phyloP scores from a whole-genome alignment of 164 flowering plant genomes.

The Pachysandra terminalis region DNA sequence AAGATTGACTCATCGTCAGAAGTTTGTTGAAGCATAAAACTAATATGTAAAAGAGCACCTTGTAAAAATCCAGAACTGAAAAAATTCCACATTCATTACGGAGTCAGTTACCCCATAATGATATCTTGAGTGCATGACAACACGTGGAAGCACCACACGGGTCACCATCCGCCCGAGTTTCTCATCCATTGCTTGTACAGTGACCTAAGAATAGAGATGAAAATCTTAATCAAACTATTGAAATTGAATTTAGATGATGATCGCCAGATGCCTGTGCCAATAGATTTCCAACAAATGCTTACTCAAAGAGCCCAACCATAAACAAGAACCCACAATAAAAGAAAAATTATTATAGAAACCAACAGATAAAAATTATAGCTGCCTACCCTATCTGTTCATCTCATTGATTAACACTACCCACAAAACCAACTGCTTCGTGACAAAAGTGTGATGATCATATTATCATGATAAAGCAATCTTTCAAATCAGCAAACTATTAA shows the following conservation, averaged over 20 bases:
- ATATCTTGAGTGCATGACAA: slow-evolving; percentile 87
- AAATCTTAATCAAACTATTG: too few species aligned
- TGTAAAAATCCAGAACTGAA: background rate
- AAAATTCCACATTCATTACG: background rate
- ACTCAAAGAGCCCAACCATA: background rate
- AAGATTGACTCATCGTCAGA: slow-evolving; percentile 6
- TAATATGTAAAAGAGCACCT: background rate
- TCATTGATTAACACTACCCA: too few species aligned
- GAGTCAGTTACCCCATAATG: slow-evolving; percentile 74
- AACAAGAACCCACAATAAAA: background rate
- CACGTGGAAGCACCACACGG: slow-evolving; percentile 96
- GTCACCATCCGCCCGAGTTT: slow-evolving; percentile 92
- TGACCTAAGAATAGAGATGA: slow-evolving; percentile 51
- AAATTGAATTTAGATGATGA: too few species aligned
- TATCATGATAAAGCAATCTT: too few species aligned
- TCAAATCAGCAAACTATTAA: too few species aligned
- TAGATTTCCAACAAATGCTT: too few species aligned
- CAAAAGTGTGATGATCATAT: too few species aligned
- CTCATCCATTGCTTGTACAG: slow-evolving; percentile 80
- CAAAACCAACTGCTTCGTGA: too few species aligned
- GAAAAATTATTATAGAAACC: background rate
- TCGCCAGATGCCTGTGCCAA: too few species aligned
- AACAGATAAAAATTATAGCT: too few species aligned
- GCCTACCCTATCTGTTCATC: too few species aligned
- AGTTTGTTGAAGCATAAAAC: background rate